Base-by-base conservation (phyloP, 257 asterid genomes). In the Solanum paucissectum region DNA sequence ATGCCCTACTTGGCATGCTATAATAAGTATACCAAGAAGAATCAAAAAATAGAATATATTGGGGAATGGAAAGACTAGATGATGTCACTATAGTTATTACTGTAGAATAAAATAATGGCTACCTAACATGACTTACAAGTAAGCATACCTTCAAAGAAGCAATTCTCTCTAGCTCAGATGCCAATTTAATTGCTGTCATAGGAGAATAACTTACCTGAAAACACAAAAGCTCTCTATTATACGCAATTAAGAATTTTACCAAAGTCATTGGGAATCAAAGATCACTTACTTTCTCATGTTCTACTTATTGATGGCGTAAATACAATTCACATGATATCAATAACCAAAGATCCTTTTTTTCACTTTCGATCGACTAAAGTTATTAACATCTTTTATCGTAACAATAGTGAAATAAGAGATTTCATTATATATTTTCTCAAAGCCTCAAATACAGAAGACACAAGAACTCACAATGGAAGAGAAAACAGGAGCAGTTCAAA, bases 111-210 rank as follows among this genome's bases (percentile, higher is more conserved):
- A 29, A 46, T 29, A 46, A 29, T 81, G 85, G 69, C 42, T 81
- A 81, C 25, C 18, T 81, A 9, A 9, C 66, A 44, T 25, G 66
- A 44, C 10, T 44, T 79, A 55, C 74, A 38, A 87, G 49, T 34
- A 88, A 85, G 49, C 90, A 85, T 92, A 97, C 99, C 99, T 95
- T 97, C 87, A 95, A 90, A 72, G 95, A 90, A 40, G 89, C 88
- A 88, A 97, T 95, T 89, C 96, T 95, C 93, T 91, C 96, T 91
- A 97, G 93, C 90, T 97, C 98, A 71, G 90, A 91, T 46, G 96
- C 94, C 91, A 97, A 88, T 91, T 94, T 97, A 91, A 97, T 92
- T 20, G 92, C 87, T 58, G 87, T 14, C 88, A 97, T 86, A 90
- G 99, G 99, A 90, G 92, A 90, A 91, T 86, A 90, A 87, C 87